Evolutionary conservation across 306 rosid species (phyloP).

Genomic region (Pterocarpus macrocarpus): DNA sequence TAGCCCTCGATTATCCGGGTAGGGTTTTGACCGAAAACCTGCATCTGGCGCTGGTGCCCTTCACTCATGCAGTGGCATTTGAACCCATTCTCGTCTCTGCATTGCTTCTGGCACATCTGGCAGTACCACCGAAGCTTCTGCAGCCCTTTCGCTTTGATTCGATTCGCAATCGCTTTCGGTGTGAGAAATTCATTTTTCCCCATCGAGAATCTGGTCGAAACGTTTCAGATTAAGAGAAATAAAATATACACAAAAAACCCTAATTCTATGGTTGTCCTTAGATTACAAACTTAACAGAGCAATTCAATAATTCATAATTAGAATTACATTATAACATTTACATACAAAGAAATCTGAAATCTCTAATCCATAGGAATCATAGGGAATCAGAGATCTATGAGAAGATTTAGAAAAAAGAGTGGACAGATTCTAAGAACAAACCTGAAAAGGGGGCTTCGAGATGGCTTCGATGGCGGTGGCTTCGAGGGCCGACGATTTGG

Average conservation of each 20-base stretch:
- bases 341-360: background rate
- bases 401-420: background rate
- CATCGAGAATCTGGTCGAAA: slow-evolving; percentile 55
- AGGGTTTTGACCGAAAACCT: slow-evolving; percentile 82
- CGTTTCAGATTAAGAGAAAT: background rate
- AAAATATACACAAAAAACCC: background rate
- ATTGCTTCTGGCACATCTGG: slow-evolving; percentile 99
- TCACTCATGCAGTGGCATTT: slow-evolving; percentile 97
- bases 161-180: slow-evolving; percentile 89
- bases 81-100: slow-evolving; percentile 94
- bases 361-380: background rate
- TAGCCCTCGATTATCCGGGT: slow-evolving; percentile 79
- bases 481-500: background rate
- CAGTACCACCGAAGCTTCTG: slow-evolving; percentile 98
- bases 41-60: slow-evolving; percentile 96
- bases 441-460: background rate
- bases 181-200: slow-evolving; percentile 93
- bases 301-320: background rate
- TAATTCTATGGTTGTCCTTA: background rate
- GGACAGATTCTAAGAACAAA: background rate
- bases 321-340: background rate
- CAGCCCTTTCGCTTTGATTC: slow-evolving; percentile 91
- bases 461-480: background rate
- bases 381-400: background rate
- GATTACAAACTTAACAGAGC: background rate